Evolutionary conservation across 495 filamentous ascomycete genomes (phyloP), one percentile per base, ranked within the genome.

Genomic region (Neurospora pannonica): DNA sequence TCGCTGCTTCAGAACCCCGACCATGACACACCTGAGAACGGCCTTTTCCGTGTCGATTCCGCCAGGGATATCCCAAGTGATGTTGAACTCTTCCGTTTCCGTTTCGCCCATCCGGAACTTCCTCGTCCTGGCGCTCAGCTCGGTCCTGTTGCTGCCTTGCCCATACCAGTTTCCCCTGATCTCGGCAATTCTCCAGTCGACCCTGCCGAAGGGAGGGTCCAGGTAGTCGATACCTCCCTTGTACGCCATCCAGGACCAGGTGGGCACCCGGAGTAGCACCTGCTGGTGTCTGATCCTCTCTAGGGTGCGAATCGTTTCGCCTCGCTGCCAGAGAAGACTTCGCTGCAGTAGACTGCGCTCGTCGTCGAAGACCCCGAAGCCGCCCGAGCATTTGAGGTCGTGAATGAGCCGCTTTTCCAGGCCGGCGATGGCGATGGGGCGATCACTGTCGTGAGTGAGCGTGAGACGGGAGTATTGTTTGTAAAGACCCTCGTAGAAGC

Each of bases 231-330:
- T 79, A 5, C 67, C 73, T 0, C 79, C 79, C 4, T 74, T 67
- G 62, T 79, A 80, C 0, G 79, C 77, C 79, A 81, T 81, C 79
- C 77, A 81, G 2, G 79, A 79, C 79, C 78, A 80, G 31, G 74
- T 77, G 0, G 78, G 79, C 21, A 24, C 70, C 36, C 34, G 2
- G 1, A 3, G 3, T 0, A 46, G 43, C 43, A 46, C 43, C 2
- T 38, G 71, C 13, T 28, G n/a, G n/a, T n/a, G n/a, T 21, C 0
- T 31, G 13, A 72, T 72, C 43, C 5, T 54, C 1, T 28, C 31
- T 0, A 31, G 2, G 2, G 36, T 69, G 10, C 0, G 42, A 38
- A 21, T 39, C 11, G 67, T 19, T 0, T 11, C 38, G 2, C 24
- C 48, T 17, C 78, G 73, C 40, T 74, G 39, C 81, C 77, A 81